These are phyloP conservation scores for Yamadazyma philogaea DNA, from an alignment of 805 yeast species.

Conservation along the genomic window DNA sequence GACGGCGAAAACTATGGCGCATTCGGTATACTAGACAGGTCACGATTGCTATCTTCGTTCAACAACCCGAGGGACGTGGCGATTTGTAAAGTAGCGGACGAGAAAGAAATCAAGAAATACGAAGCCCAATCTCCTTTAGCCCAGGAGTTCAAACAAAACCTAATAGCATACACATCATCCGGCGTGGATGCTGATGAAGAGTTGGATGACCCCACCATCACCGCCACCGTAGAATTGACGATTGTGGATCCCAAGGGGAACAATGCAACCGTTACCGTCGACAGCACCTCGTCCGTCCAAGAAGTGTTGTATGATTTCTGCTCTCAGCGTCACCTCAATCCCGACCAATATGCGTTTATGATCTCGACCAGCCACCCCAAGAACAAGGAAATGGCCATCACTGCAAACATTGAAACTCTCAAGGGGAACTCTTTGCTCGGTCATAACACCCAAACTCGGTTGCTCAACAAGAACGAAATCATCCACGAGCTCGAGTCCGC, in stretches of 20 bases:
- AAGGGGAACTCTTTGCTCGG: background rate
- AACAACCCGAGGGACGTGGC: slow-evolving; percentile 80
- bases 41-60: slow-evolving; percentile 62
- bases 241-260: slow-evolving; percentile 10
- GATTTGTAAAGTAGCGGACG: slow-evolving; percentile 55
- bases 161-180: slow-evolving; percentile 13
- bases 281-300: slow-evolving; percentile 18
- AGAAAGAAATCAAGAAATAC: slow-evolving; percentile 43
- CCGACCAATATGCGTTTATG: slow-evolving; percentile 24
- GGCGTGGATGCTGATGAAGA: background rate
- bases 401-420: slow-evolving; percentile 3
- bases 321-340: slow-evolving; percentile 25
- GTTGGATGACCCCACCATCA: slow-evolving; percentile 12
- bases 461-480: slow-evolving; percentile 8
- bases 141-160: slow-evolving; percentile 30
- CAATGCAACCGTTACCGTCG: slow-evolving; percentile 3
- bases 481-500: slow-evolving; percentile 11
- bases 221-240: slow-evolving; percentile 12
- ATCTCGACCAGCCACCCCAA: slow-evolving; percentile 10
- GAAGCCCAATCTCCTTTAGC: slow-evolving; percentile 56
- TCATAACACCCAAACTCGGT: background rate
- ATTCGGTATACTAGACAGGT: slow-evolving; percentile 81
- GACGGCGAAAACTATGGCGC: slow-evolving; percentile 92
- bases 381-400: background rate
- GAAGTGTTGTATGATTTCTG: slow-evolving; percentile 28